Percentiles rank a stretch among this genome's conserved stretches.
These are phyloP conservation scores for Phytophthora niederhauseri DNA, from an alignment of 352 stramenopile genomes.

Conservation along the genomic window DNA sequence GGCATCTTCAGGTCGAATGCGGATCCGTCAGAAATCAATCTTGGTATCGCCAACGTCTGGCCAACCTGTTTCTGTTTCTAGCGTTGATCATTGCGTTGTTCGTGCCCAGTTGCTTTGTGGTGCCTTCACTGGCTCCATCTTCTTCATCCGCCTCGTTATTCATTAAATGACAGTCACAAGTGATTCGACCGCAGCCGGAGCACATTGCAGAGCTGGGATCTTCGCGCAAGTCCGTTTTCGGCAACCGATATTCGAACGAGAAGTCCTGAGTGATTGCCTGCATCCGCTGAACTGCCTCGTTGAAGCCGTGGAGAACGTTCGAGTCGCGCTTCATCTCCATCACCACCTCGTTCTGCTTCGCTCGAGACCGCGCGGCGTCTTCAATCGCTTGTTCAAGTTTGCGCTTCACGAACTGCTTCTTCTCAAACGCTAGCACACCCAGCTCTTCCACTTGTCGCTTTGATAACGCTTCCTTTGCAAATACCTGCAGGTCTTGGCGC, in stretches of 20 bases:
- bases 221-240: conserved; percentile 66
- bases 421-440: conserved; percentile 58
- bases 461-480: conserved; percentile 43
- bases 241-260: conserved; percentile 62
- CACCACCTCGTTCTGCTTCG: conserved; percentile 48
- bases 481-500: conserved; percentile 43
- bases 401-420: conserved; percentile 54
- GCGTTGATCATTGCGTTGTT: conserved; percentile 27
- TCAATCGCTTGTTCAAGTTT: conserved; percentile 56
- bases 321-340: conserved; percentile 53
- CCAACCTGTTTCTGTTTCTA: conserved; percentile 35
- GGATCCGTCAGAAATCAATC: conserved; percentile 27
- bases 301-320: conserved; percentile 49
- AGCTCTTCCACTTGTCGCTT: conserved; percentile 59
- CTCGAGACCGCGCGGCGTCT: conserved; percentile 40
- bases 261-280: conserved; percentile 55
- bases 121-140: neutral
- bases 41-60: conserved; percentile 44
- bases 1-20: conserved; percentile 26
- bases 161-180: conserved; percentile 52
- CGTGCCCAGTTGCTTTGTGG: conserved; percentile 15
- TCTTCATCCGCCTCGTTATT: conserved; percentile 11
- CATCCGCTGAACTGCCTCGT: conserved; percentile 59
- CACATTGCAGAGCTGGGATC: conserved; percentile 49
- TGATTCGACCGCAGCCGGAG: conserved; percentile 52